Percentiles rank a stretch among this genome's conserved stretches.
Conservation (phyloP, 768 basidiomycete species). For the Coprinellus micaceus region DNA sequence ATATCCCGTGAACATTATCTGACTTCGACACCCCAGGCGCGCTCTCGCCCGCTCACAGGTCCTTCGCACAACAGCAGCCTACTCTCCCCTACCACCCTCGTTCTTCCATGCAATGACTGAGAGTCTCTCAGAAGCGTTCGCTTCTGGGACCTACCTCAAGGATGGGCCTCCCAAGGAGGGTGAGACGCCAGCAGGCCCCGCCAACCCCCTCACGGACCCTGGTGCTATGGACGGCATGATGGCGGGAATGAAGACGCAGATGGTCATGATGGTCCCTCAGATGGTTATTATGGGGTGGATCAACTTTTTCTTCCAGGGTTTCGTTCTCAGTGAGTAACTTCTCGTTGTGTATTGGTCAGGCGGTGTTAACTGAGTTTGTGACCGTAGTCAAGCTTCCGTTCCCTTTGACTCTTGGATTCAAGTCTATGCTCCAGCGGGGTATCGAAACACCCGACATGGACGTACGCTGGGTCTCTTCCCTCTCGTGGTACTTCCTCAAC, state of each 20-base stretch:
- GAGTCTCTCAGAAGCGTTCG: slow-evolving; percentile 68
- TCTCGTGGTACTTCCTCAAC: slow-evolving; percentile 99
- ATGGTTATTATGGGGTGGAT: slow-evolving; percentile 99
- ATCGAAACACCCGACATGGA: slow-evolving; percentile 96
- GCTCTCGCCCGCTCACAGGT: slow-evolving; percentile 81
- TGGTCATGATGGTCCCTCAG: slow-evolving; percentile 98
- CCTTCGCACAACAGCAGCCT: slow-evolving; percentile 73
- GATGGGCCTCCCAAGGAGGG: slow-evolving; percentile 65
- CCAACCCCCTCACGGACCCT: slow-evolving; percentile 87
- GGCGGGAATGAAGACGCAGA: slow-evolving; percentile 98
- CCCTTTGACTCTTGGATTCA: slow-evolving; percentile 94
- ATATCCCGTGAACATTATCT: too few relatives aligned
- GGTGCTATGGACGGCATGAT: slow-evolving; percentile 97
- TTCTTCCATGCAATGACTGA: slow-evolving; percentile 76
- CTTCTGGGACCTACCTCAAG: slow-evolving; percentile 79
- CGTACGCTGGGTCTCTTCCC: slow-evolving; percentile 97
- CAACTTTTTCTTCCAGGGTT: slow-evolving; percentile 99
- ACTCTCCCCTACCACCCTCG: slow-evolving; percentile 74
- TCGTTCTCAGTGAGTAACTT: slow-evolving; percentile 82
- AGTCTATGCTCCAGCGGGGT: slow-evolving; percentile 95
- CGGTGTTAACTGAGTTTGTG: neutral
- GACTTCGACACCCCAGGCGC: slow-evolving; percentile 40
- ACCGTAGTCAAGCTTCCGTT: slow-evolving; percentile 88
- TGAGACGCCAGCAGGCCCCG: slow-evolving; percentile 54
- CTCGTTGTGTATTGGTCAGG: neutral